Evolutionary conservation across 148 eudicot genomes (phyloP), one percentile per base, ranked within the genome.

Genomic region (Arbutus unedo): DNA sequence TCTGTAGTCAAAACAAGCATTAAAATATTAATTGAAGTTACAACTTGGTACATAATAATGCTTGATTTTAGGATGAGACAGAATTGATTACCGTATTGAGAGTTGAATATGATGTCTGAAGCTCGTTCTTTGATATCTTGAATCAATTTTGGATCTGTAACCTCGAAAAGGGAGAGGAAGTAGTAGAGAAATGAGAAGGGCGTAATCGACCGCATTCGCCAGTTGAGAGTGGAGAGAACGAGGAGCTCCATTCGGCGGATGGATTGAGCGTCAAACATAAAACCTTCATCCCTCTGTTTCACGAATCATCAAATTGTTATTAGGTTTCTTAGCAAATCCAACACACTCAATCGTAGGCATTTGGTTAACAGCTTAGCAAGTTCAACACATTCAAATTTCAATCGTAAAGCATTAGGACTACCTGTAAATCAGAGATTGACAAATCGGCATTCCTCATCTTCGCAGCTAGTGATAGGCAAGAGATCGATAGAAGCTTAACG

Each of bases 181-280:
- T n/a, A 85, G 21, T 77, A 21, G 7, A 87, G 73, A 64, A 87
- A 87, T 2, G 87, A 83, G 75, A 87, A 87, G 0, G 89, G 89
- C 14, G 87, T 87, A 9, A 87, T 78, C 21, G 87, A 83, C 66
- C 88, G 81, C 89, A 85, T 85, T 74, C 81, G 76, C 89, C 89
- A 87, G 23, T 83, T 55, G 55, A 87, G 83, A 70, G 84, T 82
- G n/a, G 80, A 57, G 45, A 87, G 86, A 23, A 87, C 49, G 23
- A 85, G 62, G 76, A 62, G 55, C 84, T 87, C 89, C 89, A 87
- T 87, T 47, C 86, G 50, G 15, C 81, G 50, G 47, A 85, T 62
- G 4, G 84, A 70, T 78, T 77, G 79, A 15, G 81, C 9, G 49
- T 87, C 86, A 2, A 85, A 85, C 49, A 78, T 79, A 55, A 79